These are phyloP conservation scores for Pilaira anomala DNA, from an alignment of 192 early-diverging fungal species.

Conservation along the genomic window DNA sequence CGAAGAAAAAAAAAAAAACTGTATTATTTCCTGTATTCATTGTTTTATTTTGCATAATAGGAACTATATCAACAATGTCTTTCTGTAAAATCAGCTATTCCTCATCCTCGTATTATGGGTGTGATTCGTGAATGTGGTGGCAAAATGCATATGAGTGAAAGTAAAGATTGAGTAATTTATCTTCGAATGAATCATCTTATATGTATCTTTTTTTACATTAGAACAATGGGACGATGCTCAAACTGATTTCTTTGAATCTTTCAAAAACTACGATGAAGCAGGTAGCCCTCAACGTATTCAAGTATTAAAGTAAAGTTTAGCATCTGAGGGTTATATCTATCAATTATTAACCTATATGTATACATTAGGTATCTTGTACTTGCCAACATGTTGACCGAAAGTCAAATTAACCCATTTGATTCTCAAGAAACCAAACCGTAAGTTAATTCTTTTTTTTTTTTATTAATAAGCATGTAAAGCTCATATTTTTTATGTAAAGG, in stretches of 20 bases:
- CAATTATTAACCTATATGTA: not conserved
- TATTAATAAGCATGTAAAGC: not conserved
- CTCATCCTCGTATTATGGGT: conserved; percentile 95
- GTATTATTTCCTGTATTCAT: not conserved
- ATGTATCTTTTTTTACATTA: conserved; percentile 19
- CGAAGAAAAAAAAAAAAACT: not conserved
- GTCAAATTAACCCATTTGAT: conserved; percentile 93
- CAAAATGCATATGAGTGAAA: conserved; percentile 97
- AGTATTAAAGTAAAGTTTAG: conserved; percentile 74
- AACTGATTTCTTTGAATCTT: conserved; percentile 94
- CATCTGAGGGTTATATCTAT: too few species aligned
- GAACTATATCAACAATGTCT: conserved; percentile 85
- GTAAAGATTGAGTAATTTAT: conserved; percentile 33
- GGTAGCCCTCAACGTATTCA: conserved; percentile 89
- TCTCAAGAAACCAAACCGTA: conserved; percentile 95
- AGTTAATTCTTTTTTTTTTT: conserved; percentile 13
- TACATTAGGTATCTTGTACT: conserved; percentile 75
- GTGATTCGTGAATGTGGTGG: conserved; percentile 96
- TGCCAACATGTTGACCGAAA: conserved; percentile 96
- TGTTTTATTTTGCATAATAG: conserved; percentile 25
- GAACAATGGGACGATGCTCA: conserved; percentile 91
- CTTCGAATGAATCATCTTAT: too few species aligned
- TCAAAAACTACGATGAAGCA: conserved; percentile 97
- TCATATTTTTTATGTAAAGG: conserved; percentile 34
- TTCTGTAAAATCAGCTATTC: conserved; percentile 87